Base-by-base conservation (phyloP, 1,284 basidiomycete species). In the Austroboletus niveus region DNA sequence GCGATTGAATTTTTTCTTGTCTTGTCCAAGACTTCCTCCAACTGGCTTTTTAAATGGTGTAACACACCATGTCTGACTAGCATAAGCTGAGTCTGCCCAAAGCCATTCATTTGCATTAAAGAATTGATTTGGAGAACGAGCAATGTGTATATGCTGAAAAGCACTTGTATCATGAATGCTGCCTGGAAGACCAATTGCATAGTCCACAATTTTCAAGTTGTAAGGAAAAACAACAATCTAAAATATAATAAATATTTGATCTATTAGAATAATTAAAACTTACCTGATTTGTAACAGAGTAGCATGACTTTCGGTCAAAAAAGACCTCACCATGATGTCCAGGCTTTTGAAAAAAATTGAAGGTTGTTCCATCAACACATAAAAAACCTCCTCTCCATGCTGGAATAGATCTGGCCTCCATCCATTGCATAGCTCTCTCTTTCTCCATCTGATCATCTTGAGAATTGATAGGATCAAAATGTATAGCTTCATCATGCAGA, bases 331-430 rank as follows among this genome's bases (percentile, higher is more conserved):
- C 32, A 56, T 58, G 47, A 30, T 32, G 54, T 6, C 54, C 54
- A 12, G 52, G 60, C 38, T 56, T 63, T n/a, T 57, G 42, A 34
- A 53, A 62, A 2, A 63, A 41, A 9, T 57, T 56, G 46, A 62
- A 61, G 8, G 48, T 2, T 38, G 50, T 46, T 0, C 53, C 53
- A 57, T 60, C 48, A 43, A 61, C 38, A 53, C 8, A 60, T 29
- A 55, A 2, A 20, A 56, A 38, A 14, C 45, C 54, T 1, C 41
- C 41, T 9, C 14, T 35, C 52, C 54, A 63, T 5, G 45, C 12
- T n/a, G 36, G n/a, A 38, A 12, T 15, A 15, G 11, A 4, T 3
- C 36, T 11, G 4, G 3, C 3, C 36, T 38, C 36, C 2, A 38
- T 12, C 14, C n/a, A 38, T 17, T 4, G 3, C 36, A 15, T 15